These are phyloP conservation scores for Ogataea populi-albae DNA, from an alignment of 805 yeast genomes.

Conservation along the genomic window DNA sequence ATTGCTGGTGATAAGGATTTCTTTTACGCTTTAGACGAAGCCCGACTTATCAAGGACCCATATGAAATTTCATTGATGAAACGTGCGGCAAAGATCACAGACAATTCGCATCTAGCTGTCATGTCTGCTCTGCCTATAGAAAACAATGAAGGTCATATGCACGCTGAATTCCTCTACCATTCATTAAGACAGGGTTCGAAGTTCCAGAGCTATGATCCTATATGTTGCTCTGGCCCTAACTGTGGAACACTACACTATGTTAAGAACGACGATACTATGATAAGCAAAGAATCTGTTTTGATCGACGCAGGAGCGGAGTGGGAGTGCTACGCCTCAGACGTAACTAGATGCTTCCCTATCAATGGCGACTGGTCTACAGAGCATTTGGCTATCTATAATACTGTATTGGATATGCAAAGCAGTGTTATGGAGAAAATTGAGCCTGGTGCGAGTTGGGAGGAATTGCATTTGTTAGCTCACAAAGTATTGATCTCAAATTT, in stretches of 20 bases:
- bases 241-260: constrained; percentile 91
- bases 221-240: constrained; percentile 89
- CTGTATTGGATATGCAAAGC: constrained; percentile 80
- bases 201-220: constrained; percentile 86
- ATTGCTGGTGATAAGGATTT: constrained; percentile 46
- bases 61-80: constrained; percentile 75
- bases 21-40: constrained; percentile 78
- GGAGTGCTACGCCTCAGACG: constrained; percentile 89
- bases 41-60: constrained; percentile 80
- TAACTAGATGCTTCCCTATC: constrained; percentile 92
- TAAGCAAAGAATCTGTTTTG: constrained; percentile 61
- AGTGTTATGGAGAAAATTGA: constrained; percentile 67
- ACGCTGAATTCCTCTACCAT: constrained; percentile 93
- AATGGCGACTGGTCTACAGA: constrained; percentile 87
- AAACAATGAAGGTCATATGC: constrained; percentile 83
- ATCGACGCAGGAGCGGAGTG: constrained; percentile 98
- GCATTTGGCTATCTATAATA: constrained; percentile 74
- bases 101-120: constrained; percentile 83
- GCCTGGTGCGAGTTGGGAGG: constrained; percentile 87
- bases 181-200: constrained; percentile 93
- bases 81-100: constrained; percentile 82
- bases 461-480: constrained; percentile 78
- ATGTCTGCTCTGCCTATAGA: constrained; percentile 92
- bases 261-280: constrained; percentile 67
- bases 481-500: constrained; percentile 69